These are phyloP conservation scores for Jamesozyma hellenica DNA, from an alignment of 805 yeast genomes.

Conservation along the genomic window DNA sequence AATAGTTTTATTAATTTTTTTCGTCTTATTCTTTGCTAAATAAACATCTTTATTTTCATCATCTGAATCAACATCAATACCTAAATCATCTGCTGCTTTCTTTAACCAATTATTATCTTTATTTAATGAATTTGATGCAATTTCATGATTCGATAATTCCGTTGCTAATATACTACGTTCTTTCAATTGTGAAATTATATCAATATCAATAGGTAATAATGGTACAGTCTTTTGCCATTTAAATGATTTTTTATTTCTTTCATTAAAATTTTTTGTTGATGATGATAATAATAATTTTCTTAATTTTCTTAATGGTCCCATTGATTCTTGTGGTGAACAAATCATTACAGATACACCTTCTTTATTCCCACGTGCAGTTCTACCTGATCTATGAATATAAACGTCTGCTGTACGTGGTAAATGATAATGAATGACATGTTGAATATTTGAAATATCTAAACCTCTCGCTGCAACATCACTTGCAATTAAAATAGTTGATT, in stretches of 20 bases:
- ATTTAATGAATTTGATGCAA: constrained; percentile 46
- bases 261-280: constrained; percentile 6
- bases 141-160: constrained; percentile 62
- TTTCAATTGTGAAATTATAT: constrained; percentile 57
- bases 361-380: constrained; percentile 92
- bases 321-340: constrained; percentile 87
- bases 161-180: constrained; percentile 61
- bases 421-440: constrained; percentile 93
- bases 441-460: constrained; percentile 78
- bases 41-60: constrained; percentile 44
- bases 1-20: constrained; percentile 43
- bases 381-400: constrained; percentile 90
- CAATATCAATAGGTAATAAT: constrained; percentile 66
- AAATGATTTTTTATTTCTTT: constrained; percentile 21
- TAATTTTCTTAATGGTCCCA: constrained; percentile 75
- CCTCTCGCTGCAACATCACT: constrained; percentile 99
- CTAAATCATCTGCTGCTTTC: constrained; percentile 89
- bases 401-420: constrained; percentile 90
- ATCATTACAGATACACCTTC: constrained; percentile 93
- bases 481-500: constrained; percentile 65
- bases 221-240: constrained; percentile 49
- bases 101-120: constrained; percentile 75
- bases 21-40: constrained; percentile 50
- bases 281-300: constrained; percentile 41
- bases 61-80: constrained; percentile 60